phyloP scores from a whole-genome alignment of 2,329 filamentous ascomycete genomes.

The Neurospora sp. region DNA sequence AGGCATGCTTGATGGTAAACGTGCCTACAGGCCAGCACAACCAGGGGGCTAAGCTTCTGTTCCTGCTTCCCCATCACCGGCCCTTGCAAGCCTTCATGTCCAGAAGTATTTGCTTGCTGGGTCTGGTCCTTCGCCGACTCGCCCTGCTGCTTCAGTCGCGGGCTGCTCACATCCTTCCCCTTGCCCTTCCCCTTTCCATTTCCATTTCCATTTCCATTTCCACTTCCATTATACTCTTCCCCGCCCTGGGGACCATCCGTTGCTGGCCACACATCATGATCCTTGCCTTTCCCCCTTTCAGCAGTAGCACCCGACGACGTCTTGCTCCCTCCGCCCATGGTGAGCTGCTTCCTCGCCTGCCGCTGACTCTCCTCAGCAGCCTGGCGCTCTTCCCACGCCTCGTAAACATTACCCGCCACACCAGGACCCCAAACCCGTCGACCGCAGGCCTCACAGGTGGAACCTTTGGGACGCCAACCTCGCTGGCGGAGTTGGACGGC shows the following conservation, averaged over 20 bases:
- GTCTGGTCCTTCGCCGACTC: conserved; percentile 24
- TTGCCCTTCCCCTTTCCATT: conserved; percentile 42
- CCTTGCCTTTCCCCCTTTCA: not conserved
- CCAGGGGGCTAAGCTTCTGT: conserved; percentile 51
- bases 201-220: conserved; percentile 30
- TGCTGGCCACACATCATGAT: not conserved
- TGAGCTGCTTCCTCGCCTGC: conserved; percentile 29
- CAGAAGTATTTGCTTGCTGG: conserved; percentile 26
- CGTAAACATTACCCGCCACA: conserved; percentile 65
- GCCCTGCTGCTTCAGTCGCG: conserved; percentile 16
- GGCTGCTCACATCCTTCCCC: conserved; percentile 29
- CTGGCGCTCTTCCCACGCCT: conserved; percentile 64
- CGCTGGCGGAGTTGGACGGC: conserved; percentile 65
- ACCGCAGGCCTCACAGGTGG: conserved; percentile 79
- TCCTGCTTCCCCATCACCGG: conserved; percentile 28
- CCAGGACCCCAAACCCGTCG: conserved; percentile 82
- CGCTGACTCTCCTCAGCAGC: conserved; percentile 29
- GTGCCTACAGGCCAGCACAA: conserved; percentile 61
- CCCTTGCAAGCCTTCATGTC: conserved; percentile 20
- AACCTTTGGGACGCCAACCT: conserved; percentile 81
- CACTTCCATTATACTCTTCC: conserved; percentile 22
- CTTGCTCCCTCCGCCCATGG: conserved; percentile 26
- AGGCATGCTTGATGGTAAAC: conserved; percentile 61
- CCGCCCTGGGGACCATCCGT: conserved; percentile 5
- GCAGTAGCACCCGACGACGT: conserved; percentile 21